Conservation (phyloP, 2,329 filamentous ascomycete genomes). For the Alternaria alternata region DNA sequence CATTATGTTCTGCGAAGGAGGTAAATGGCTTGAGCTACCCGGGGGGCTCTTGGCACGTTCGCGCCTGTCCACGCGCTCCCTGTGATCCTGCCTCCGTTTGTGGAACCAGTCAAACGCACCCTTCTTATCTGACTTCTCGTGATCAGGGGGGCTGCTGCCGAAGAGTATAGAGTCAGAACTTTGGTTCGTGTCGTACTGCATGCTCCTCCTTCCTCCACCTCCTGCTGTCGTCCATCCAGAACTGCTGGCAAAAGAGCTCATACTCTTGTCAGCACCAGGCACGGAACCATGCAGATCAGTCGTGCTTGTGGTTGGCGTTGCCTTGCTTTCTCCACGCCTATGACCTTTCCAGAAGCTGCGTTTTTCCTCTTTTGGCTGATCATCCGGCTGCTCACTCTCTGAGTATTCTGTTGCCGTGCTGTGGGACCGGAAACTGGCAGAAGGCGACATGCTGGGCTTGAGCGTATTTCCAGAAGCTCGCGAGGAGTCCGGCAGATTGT, state of each 20-base stretch:
- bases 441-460: slow-evolving; percentile 74
- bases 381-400: slow-evolving; percentile 77
- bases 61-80: slow-evolving; percentile 62
- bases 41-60: slow-evolving; percentile 62
- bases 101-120: slow-evolving; percentile 71
- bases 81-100: slow-evolving; percentile 69
- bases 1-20: slow-evolving; percentile 29
- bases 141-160: slow-evolving; percentile 39
- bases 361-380: slow-evolving; percentile 61
- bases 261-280: slow-evolving; percentile 49
- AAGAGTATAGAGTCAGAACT: slow-evolving; percentile 44
- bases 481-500: slow-evolving; percentile 48
- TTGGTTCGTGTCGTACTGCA: slow-evolving; percentile 44
- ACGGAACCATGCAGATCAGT: slow-evolving; percentile 48
- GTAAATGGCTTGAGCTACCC: slow-evolving; percentile 36
- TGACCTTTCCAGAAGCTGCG: slow-evolving; percentile 78
- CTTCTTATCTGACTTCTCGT: slow-evolving; percentile 61
- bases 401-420: slow-evolving; percentile 78
- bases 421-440: slow-evolving; percentile 77
- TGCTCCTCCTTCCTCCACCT: slow-evolving; percentile 39
- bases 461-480: slow-evolving; percentile 61
- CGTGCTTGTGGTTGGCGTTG: slow-evolving; percentile 48
- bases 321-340: slow-evolving; percentile 45
- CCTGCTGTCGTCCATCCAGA: slow-evolving; percentile 29
- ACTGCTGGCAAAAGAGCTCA: slow-evolving; percentile 51